These are phyloP conservation scores for Cryptococcus depauperatus DNA, from an alignment of 1,284 basidiomycete species.

Conservation along the genomic window DNA sequence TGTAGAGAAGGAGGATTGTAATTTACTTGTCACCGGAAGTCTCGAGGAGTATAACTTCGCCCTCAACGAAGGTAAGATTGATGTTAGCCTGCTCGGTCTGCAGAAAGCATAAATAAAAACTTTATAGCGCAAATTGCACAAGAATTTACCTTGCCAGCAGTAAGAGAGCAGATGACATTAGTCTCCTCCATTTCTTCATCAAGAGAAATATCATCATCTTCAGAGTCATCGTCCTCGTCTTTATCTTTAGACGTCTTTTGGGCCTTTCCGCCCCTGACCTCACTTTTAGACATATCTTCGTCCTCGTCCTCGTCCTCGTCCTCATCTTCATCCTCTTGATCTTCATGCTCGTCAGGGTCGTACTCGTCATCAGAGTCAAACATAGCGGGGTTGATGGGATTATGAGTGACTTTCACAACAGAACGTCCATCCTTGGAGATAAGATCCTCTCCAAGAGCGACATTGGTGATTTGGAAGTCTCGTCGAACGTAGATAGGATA, in stretches of 20 bases:
- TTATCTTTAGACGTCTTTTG: conserved; percentile 6
- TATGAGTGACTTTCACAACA: conserved; percentile 69
- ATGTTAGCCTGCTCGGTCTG: conserved; percentile 73
- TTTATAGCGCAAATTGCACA: neutral
- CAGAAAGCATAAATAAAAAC: neutral
- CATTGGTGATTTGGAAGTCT: conserved; percentile 76
- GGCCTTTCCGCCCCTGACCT: conserved; percentile 31
- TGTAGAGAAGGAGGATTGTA: neutral
- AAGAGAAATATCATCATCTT: conserved; percentile 47
- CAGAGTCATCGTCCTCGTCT: conserved; percentile 39
- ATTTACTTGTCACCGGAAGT: conserved; percentile 71
- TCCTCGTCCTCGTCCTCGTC: conserved; percentile 40
- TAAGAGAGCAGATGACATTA: conserved; percentile 48
- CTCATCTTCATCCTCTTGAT: conserved; percentile 44
- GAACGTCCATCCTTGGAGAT: conserved; percentile 59
- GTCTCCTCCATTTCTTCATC: conserved; percentile 45
- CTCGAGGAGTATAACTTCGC: conserved; percentile 63
- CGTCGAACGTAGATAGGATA: conserved; percentile 57
- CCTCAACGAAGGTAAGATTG: conserved; percentile 67
- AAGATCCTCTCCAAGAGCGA: conserved; percentile 68
- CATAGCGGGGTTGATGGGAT: conserved; percentile 37
- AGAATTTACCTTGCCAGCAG: conserved; percentile 46
- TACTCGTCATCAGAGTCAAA: conserved; percentile 53
- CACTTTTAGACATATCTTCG: conserved; percentile 45
- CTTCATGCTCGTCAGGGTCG: conserved; percentile 43